phyloP scores from a whole-genome alignment of 2,329 filamentous ascomycete species.

The Paracoccidioides lutzii region DNA sequence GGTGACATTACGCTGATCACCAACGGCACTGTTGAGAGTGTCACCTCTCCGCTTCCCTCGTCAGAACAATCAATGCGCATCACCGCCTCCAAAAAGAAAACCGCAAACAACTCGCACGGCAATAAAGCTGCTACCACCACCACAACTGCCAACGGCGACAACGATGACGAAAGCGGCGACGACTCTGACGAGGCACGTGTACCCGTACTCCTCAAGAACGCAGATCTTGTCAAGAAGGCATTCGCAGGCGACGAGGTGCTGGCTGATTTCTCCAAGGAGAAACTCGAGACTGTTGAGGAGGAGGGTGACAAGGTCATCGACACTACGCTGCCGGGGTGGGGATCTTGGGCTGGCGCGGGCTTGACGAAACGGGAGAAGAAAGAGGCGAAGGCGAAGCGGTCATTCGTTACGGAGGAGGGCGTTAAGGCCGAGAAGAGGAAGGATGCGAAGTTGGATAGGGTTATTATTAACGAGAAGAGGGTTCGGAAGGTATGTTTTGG shows the following conservation, averaged over 20 bases:
- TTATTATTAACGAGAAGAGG: conserved; percentile 86
- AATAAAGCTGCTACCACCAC: conserved; percentile 5
- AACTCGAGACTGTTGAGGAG: conserved; percentile 54
- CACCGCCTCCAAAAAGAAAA: conserved; percentile 13
- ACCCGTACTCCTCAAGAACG: conserved; percentile 36
- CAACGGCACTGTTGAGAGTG: conserved; percentile 2
- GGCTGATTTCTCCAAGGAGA: conserved; percentile 68
- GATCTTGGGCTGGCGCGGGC: conserved; percentile 76
- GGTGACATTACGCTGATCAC: conserved; percentile 12
- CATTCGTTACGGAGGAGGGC: conserved; percentile 44
- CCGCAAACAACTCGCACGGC: conserved; percentile 10
- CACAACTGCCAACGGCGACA: conserved; percentile 4
- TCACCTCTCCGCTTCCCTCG: conserved; percentile 5
- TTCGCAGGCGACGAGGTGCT: conserved; percentile 83
- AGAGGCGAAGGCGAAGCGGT: conserved; percentile 37
- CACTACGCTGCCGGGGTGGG: conserved; percentile 87
- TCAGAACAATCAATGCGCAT: conserved; percentile 9
- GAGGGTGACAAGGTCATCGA: conserved; percentile 76
- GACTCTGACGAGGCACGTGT: conserved; percentile 31
- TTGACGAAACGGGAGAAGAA: conserved; percentile 58
- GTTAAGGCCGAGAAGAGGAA: conserved; percentile 64
- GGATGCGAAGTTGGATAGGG: conserved; percentile 67
- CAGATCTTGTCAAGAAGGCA: conserved; percentile 62
- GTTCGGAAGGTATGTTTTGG: conserved; percentile 58
- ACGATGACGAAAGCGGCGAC: conserved; percentile 33